Base-by-base conservation (phyloP, 495 filamentous ascomycete species). In the Penicillium roqueforti region DNA sequence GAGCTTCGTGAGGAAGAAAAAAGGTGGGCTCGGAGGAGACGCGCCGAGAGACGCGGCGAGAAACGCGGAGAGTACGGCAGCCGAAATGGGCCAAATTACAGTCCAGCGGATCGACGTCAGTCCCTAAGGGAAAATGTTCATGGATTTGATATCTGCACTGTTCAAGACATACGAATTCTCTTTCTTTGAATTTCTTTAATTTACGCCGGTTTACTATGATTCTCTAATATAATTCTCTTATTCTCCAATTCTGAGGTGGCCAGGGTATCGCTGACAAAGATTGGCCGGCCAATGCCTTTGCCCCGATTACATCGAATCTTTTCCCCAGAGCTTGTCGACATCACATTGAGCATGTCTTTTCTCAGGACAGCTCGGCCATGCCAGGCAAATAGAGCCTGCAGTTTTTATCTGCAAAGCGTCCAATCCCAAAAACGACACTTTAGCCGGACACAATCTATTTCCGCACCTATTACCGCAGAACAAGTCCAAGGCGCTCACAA, bases 401-500 rank as follows among this genome's bases (percentile, higher is more conserved):
- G 46, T 4, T 11, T 57, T 8, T 54, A 19, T 5, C 26, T 41
- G 3, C 46, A 46, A 28, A 42, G 26, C 50, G 0, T 48, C 2
- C 55, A 63, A 31, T 49, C 40, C 25, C 57, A 63, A 43, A 56
- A 22, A 39, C 51, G 68, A 37, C 54, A 47, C 6, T 67, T 72
- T 54, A 68, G 62, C 51, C 62, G 42, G 20, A 62, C 67, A 34
- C 28, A 32, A 1, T 28, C 54, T 29, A 44, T 52, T 34, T 50
- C 50, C 38, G 54, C 63, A 22, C 37, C 63, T 4, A 36, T 58
- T 16, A 58, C 61, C 25, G 65, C 58, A n/a, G 71, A 71, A n/a
- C 79, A 84, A 68, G 62, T 83, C 44, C 58, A 73, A 60, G 71
- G 77, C 55, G 82, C 83, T 8, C 73, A 74, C 39, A 61, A 62